A percentile compares a stretch with the other conserved stretches of the same genome.
These are phyloP conservation scores for Aureobasidium subglaciale DNA, from an alignment of 2,329 filamentous ascomycete genomes.

Conservation along the genomic window DNA sequence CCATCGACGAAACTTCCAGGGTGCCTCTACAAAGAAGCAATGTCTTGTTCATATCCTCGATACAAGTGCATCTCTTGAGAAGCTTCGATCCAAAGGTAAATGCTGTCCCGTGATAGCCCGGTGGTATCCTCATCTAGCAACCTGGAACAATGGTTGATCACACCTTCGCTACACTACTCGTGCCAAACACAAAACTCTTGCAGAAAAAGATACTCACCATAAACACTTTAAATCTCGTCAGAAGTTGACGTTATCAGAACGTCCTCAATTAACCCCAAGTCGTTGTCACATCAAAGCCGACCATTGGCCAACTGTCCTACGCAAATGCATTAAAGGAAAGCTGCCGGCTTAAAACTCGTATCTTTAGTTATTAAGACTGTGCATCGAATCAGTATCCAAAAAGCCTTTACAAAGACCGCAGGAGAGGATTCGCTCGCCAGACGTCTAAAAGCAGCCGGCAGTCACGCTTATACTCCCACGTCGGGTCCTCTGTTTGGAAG, in stretches of 20 bases:
- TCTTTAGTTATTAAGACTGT: no score
- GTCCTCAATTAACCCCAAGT: constrained; percentile 38
- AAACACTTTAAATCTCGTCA: constrained; percentile 39
- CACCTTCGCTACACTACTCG: constrained; percentile 38
- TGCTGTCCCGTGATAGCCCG: constrained; percentile 45
- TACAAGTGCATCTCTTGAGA: no score
- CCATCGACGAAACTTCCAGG: no score
- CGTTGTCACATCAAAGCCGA: constrained; percentile 44
- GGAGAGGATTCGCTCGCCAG: no score
- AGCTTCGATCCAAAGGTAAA: constrained; percentile 34
- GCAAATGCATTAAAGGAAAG: constrained; percentile 17
- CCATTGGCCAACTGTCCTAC: constrained; percentile 28
- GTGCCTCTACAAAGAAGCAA: no score
- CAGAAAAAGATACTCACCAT: constrained; percentile 38
- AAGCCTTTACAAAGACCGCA: no score
- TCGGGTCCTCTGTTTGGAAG: no score
- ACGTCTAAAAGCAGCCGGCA: no score
- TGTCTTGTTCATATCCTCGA: no score
- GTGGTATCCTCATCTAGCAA: constrained; percentile 51
- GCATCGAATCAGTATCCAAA: no score
- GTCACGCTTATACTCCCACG: no score
- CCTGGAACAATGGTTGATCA: constrained; percentile 50
- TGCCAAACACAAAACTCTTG: constrained; percentile 35
- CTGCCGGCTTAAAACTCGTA: no score
- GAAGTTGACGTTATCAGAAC: constrained; percentile 46